These are phyloP conservation scores for Phytopythium vexans DNA, from an alignment of 352 stramenopile genomes.

Conservation along the genomic window DNA sequence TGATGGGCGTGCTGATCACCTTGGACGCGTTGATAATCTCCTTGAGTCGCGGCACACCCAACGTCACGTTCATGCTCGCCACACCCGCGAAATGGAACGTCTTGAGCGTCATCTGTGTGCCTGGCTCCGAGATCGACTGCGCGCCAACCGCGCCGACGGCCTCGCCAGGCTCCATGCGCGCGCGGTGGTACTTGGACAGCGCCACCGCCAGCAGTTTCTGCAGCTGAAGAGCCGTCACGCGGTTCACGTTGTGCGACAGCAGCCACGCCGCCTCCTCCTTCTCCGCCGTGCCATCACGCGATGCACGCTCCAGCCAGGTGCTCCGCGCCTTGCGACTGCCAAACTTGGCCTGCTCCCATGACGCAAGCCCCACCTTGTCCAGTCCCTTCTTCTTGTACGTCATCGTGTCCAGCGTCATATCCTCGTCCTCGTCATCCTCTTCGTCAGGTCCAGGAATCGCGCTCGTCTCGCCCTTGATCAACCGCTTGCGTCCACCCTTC, in stretches of 20 bases:
- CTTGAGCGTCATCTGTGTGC: slow-evolving; percentile 97
- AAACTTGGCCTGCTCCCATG: slow-evolving; percentile 62
- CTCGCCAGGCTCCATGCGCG: slow-evolving; percentile 94
- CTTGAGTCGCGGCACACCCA: slow-evolving; percentile 98
- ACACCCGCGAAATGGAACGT: slow-evolving; percentile 99
- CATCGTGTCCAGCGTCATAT: slow-evolving; percentile 41
- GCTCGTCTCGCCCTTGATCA: slow-evolving; percentile 41
- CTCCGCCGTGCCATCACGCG: slow-evolving; percentile 43
- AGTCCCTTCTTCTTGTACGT: slow-evolving; percentile 69
- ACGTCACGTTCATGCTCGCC: slow-evolving; percentile 99
- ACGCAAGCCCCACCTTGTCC: slow-evolving; percentile 49
- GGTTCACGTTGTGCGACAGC: slow-evolving; percentile 90
- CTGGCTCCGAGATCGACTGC: slow-evolving; percentile 96
- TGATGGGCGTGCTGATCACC: slow-evolving; percentile 99
- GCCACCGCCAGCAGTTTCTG: slow-evolving; percentile 76
- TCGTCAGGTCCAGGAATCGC: slow-evolving; percentile 1
- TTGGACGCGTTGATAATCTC: slow-evolving; percentile 97
- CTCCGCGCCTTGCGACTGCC: slow-evolving; percentile 34
- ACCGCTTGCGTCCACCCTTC: slow-evolving; percentile 26
- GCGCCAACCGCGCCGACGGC: slow-evolving; percentile 96
- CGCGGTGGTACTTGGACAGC: slow-evolving; percentile 84
- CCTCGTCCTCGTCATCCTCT: slow-evolving; percentile 43
- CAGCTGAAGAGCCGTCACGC: slow-evolving; percentile 81
- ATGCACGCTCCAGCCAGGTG: slow-evolving; percentile 57
- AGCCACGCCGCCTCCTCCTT: slow-evolving; percentile 77